Base-by-base conservation (phyloP, 1,284 basidiomycete genomes). In the Apiotrichum sp. region DNA sequence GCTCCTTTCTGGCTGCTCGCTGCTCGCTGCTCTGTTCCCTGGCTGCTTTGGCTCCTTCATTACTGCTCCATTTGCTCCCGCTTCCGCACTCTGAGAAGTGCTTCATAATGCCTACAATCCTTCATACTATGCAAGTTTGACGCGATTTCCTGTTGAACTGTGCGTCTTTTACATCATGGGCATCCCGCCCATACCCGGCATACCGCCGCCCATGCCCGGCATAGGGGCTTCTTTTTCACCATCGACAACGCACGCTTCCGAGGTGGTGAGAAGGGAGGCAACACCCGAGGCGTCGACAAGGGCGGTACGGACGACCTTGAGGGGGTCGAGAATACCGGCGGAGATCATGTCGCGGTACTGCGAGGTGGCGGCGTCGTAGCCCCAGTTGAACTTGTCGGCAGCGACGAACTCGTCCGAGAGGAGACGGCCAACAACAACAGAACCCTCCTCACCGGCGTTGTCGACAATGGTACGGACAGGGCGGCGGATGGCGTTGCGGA, bases 301-400 rank as follows among this genome's bases (percentile, higher is more conserved):
- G 2, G 91, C 90, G 7, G 91, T 93, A 64, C 88, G 79, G 54
- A 95, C 91, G 53, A 96, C 92, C 84, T 93, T 93, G 62, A 92
- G 80, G 3, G 90, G 91, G 79, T 93, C 93, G 52, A 98, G 86
- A 66, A 98, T 96, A 74, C 95, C 95, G 41, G 85, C 82, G 74
- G 86, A 83, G 77, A 97, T 87, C 89, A 98, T 93, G 78, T 98
- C 90, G 52, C 88, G 86, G 75, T 91, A 97, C 78, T 95, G 88
- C 59, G 88, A 89, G 77, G 87, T 87, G 70, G 84, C 82, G 44
- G 93, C 92, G 66, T 98, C 92, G 78, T 96, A 98, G 8, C 93
- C 93, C 84, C 74, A 86, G 50, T 83, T 77, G 76, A 93, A 93
- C 71, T 86, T 80, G 62, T 81, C 79, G 33, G 62, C 41, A 11